Percentiles rank a stretch among this genome's conserved stretches.
These are phyloP conservation scores for Leishmania aethiopica DNA, from an alignment of 208 protist species.

Conservation along the genomic window DNA sequence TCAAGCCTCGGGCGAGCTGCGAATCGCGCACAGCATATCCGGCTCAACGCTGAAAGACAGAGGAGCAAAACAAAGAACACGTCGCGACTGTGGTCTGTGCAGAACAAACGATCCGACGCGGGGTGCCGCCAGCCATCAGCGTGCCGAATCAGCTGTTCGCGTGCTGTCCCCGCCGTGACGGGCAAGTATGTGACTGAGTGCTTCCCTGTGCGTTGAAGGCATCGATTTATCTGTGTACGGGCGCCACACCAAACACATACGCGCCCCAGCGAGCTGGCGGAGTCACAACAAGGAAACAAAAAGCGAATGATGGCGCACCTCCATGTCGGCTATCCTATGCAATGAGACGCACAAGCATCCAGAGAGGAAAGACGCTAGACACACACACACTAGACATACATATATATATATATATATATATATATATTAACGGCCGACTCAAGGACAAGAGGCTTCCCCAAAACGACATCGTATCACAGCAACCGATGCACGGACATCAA, in stretches of 20 bases:
- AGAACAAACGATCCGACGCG: background rate
- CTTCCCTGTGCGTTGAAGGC: background rate
- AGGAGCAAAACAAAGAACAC: background rate
- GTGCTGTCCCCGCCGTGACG: background rate
- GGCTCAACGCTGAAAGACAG: background rate
- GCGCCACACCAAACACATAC: background rate
- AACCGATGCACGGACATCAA: background rate
- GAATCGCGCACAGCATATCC: background rate
- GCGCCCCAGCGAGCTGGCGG: background rate
- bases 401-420: too few relatives aligned
- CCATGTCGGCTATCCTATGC: background rate
- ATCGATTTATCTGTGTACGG: background rate
- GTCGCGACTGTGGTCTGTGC: background rate
- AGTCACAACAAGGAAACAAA: background rate
- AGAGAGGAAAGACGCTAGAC: background rate
- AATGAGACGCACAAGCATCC: background rate
- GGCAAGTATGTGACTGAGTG: background rate
- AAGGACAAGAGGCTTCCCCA: background rate
- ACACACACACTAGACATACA: background rate
- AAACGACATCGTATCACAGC: background rate
- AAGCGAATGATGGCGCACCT: background rate
- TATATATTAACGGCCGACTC: background rate
- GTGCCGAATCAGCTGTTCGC: background rate
- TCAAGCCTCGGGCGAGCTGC: background rate
- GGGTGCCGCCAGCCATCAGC: background rate